These are phyloP conservation scores for Rhodotorula sp. DNA, from an alignment of 1,284 basidiomycete genomes.

Conservation along the genomic window DNA sequence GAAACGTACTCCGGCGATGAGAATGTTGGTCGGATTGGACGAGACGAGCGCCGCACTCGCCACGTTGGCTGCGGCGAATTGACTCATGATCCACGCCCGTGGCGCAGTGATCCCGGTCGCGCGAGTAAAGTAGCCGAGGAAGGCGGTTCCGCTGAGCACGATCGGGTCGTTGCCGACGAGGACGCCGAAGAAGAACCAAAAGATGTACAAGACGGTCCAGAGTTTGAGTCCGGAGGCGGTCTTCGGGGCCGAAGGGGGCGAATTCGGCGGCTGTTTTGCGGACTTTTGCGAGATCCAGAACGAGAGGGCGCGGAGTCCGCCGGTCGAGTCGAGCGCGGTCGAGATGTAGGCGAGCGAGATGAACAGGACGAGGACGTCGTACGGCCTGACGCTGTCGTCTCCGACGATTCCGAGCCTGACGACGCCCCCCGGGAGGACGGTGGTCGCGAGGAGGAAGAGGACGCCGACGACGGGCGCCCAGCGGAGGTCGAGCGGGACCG, in stretches of 20 bases:
- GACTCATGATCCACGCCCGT: constrained; percentile 62
- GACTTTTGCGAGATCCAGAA: constrained; percentile 80
- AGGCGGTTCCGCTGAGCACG: constrained; percentile 61
- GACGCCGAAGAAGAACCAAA: constrained; percentile 74
- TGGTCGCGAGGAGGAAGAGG: constrained; percentile 69
- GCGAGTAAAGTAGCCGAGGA: constrained; percentile 79
- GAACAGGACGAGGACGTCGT: constrained; percentile 91
- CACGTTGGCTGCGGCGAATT: constrained; percentile 77
- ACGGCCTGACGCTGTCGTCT: constrained; percentile 74
- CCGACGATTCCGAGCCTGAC: constrained; percentile 68
- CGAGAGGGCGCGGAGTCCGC: constrained; percentile 79
- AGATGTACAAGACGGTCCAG: constrained; percentile 73
- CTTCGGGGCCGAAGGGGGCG: constrained; percentile 31
- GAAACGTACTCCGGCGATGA: constrained; percentile 46
- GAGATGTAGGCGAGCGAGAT: constrained; percentile 91
- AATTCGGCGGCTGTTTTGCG: constrained; percentile 55
- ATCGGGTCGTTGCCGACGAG: constrained; percentile 73
- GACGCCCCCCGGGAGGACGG: constrained; percentile 65
- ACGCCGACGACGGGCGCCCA: constrained; percentile 78
- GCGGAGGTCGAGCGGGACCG: constrained; percentile 60
- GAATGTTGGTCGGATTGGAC: constrained; percentile 51
- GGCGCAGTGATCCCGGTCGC: constrained; percentile 63
- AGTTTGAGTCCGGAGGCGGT: constrained; percentile 57
- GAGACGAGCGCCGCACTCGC: constrained; percentile 49
- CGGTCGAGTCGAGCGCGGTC: constrained; percentile 85